phyloP scores from a whole-genome alignment of 805 yeast species.

The Saturnispora bothae region DNA sequence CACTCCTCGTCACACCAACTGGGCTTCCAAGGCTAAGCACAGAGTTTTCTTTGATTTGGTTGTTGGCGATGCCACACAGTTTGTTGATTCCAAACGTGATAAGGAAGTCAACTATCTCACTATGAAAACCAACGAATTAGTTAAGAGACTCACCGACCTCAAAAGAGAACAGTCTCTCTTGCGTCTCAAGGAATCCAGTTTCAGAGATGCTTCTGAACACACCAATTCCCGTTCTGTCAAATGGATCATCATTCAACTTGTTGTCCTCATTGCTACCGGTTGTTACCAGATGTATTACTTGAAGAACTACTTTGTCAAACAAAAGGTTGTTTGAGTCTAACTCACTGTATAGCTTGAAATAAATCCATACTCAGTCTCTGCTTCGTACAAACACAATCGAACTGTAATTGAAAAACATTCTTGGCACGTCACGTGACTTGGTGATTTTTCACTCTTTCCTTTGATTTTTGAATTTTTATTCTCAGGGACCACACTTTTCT shows the following conservation, averaged over 20 bases:
- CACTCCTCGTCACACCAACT: constrained; percentile 37
- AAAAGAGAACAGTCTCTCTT: constrained; percentile 56
- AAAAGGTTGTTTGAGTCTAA: constrained; percentile 43
- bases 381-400: too few relatives aligned
- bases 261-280: constrained; percentile 58
- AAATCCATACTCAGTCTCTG: too few relatives aligned
- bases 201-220: constrained; percentile 62
- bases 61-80: constrained; percentile 51
- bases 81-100: constrained; percentile 59
- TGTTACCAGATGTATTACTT: constrained; percentile 66
- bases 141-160: constrained; percentile 47
- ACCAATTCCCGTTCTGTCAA: constrained; percentile 61
- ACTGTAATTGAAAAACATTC: too few relatives aligned
- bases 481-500: too few relatives aligned
- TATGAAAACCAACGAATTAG: constrained; percentile 44
- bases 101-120: constrained; percentile 46
- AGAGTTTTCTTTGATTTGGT: constrained; percentile 64
- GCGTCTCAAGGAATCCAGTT: constrained; percentile 64
- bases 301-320: constrained; percentile 69
- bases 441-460: too few relatives aligned
- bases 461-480: too few relatives aligned
- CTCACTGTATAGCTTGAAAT: not conserved
- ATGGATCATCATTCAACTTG: constrained; percentile 62
- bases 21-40: constrained; percentile 42
- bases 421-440: not conserved